Base-by-base conservation (phyloP, 495 filamentous ascomycete species). In the Durotheca rogersii region DNA sequence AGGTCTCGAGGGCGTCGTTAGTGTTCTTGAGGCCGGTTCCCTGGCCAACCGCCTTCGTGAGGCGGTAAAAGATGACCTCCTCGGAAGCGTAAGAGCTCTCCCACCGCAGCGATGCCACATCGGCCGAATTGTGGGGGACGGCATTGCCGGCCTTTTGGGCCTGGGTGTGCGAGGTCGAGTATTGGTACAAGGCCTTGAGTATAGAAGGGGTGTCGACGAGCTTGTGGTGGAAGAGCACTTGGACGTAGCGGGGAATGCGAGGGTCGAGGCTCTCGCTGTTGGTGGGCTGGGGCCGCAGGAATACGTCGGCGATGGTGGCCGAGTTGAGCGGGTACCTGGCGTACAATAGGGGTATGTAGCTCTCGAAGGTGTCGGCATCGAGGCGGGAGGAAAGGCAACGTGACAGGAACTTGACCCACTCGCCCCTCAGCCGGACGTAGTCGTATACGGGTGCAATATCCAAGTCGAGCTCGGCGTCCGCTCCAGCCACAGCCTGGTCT, bases 181-280 rank as follows among this genome's bases (percentile, higher is more conserved):
- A 80, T 32, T 76, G 75, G 53, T 82, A 75, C 2, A 88, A 65
- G 3, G 74, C 76, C n/a, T 66, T 58, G 47, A 90, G 69, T 2
- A 87, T 72, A 6, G 78, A 75, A 0, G 80, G 71, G 4, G 72
- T 69, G 48, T 82, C 79, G 21, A 86, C 69, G 46, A 73, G 61
- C 6, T 73, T 73, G 33, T 69, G 62, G 27, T 76, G 72, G 23
- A 82, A 74, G 19, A 90, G 73, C 10, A 73, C 72, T 62, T 85
- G 74, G 21, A 86, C 64, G 67, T 90, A 91, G 14, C 78, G 70
- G 4, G 76, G 73, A 16, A 86, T 66, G 34, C 86, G 73, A 16
- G 82, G 82, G 53, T 90, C 86, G 66, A 85, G 78, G 48, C 68
- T 69, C 56, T 75, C 63, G 27, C 58, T 67, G 39, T 76, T 75